Base-by-base conservation (phyloP, 331 rosid species). In the Acacia concinna region DNA sequence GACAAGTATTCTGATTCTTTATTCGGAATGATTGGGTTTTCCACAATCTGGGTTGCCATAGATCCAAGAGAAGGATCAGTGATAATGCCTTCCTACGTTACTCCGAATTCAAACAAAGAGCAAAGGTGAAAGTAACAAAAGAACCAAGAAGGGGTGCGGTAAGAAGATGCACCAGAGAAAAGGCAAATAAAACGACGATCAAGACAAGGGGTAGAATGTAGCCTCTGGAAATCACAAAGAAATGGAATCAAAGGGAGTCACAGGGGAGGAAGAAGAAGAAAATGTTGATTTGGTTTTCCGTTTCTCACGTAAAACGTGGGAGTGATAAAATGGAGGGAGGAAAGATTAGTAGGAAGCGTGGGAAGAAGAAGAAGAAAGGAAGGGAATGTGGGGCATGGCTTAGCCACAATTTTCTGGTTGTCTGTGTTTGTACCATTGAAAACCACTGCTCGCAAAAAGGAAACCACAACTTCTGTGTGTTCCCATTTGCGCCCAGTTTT, bases 311-410 rank as follows among this genome's bases (percentile, higher is more conserved):
- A 68, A 74, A 80, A 75, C 27, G 47, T 60, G 83, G 79, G 25
- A 9, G 76, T 81, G 70, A n/a, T 56, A 9, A 21, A 21, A 10
- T 25, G 63, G 68, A 49, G 69, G 72, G 75, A 57, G 77, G 85
- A 76, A 78, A 25, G 80, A 79, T 81, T 82, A 66, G 81, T 49
- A 46, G 60, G 31, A 76, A 80, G 76, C 74, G 74, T 81, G 68
- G 79, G 71, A 75, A 85, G 74, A 64, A 85, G 74, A 68, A 21
- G 74, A 64, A 23, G 63, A 23, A 77, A 79, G 68, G 65, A 79
- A 49, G 79, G 72, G 79, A 51, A 79, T 87, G 89, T 88, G 93
- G 91, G 93, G 84, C 84, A 87, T 76, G 82, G 78, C 71, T 86
- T 78, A 83, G 88, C 91, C 84, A 85, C 62, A 90, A 80, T 78